Base-by-base conservation (phyloP, 768 basidiomycete species). In the Pisolithus albus region DNA sequence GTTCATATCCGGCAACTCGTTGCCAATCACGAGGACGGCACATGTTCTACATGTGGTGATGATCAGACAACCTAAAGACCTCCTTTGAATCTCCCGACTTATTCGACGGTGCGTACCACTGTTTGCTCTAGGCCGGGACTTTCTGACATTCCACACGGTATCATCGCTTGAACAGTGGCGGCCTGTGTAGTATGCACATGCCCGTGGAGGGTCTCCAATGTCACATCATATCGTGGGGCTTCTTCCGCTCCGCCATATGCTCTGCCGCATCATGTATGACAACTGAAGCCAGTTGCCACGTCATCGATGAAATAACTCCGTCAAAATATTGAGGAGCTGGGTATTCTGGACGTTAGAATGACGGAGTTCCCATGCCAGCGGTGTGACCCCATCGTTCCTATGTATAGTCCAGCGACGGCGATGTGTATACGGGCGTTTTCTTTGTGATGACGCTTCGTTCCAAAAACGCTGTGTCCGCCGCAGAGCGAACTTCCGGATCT, bases 1-100 rank as follows among this genome's bases (percentile, higher is more conserved):
- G 38, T 56, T 63, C 64, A 65, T 65, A 41, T 63, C 62, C 63
- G 47, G 23, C 37, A 8, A 19, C 15, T 26, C 26, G 40, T 42
- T 18, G 15, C 28, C 37, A n/a, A 32, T 46, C 59, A 56, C 58
- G 59, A 56, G 59, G 59, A 47, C 32, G 8, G 52, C 59, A 59
- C 48, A 45, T 50, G 39, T 36, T 28, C 18, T 9, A 15, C 34
- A 34, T 34, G 34, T 34, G 34, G 34, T 34, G 34, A 34, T 15
- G 34, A 34, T 34, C 34, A 34, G 13, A 34, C 11, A 34, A 4
- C 11, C 30, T 39, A n/a, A 19, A 18, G n/a, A n/a, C 40, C 16
- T n/a, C n/a, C 39, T 23, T 23, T 23, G 21, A 7, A 21, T 41
- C 40, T 18, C 7, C 7, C 18, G 7, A 8, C 19, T n/a, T n/a